Evolutionary conservation across 78 protist species (phyloP).

Genomic region (Cavenderia fasciculata): DNA sequence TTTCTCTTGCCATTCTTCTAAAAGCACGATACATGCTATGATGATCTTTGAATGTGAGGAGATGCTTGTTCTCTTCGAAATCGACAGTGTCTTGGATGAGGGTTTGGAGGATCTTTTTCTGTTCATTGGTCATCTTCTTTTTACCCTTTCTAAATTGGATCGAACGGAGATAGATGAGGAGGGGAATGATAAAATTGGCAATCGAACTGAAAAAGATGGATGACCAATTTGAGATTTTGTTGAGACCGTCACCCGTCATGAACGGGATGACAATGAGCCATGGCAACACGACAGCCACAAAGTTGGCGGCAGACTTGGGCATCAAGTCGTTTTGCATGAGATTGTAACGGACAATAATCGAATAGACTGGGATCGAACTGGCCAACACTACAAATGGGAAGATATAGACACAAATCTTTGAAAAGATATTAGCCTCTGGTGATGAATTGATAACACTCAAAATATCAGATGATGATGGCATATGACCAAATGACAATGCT

Average conservation of each 20-base stretch:
- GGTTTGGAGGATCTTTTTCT: slow-evolving; percentile 1
- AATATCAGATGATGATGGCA: slow-evolving; percentile 37
- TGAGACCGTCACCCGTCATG: slow-evolving; percentile 56
- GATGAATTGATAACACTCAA: slow-evolving; percentile 26
- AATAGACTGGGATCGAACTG: slow-evolving; percentile 59
- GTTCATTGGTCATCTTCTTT: background rate
- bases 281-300: slow-evolving; percentile 25
- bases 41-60: background rate
- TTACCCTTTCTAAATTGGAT: slow-evolving; percentile 5
- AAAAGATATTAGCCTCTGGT: slow-evolving; percentile 9
- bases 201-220: slow-evolving; percentile 30
- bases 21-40: slow-evolving; percentile 24
- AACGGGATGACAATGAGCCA: slow-evolving; percentile 66
- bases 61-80: slow-evolving; percentile 37
- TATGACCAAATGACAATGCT: slow-evolving; percentile 25
- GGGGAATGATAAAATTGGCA: slow-evolving; percentile 51
- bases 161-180: slow-evolving; percentile 27
- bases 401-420: slow-evolving; percentile 56
- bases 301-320: slow-evolving; percentile 10
- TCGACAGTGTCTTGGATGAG: slow-evolving; percentile 31
- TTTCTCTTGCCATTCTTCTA: background rate
- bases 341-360: slow-evolving; percentile 72
- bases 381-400: slow-evolving; percentile 65
- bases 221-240: slow-evolving; percentile 24
- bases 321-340: slow-evolving; percentile 28